Conservation (phyloP, 768 basidiomycete genomes). For the Hebeloma cylindrosporum region DNA sequence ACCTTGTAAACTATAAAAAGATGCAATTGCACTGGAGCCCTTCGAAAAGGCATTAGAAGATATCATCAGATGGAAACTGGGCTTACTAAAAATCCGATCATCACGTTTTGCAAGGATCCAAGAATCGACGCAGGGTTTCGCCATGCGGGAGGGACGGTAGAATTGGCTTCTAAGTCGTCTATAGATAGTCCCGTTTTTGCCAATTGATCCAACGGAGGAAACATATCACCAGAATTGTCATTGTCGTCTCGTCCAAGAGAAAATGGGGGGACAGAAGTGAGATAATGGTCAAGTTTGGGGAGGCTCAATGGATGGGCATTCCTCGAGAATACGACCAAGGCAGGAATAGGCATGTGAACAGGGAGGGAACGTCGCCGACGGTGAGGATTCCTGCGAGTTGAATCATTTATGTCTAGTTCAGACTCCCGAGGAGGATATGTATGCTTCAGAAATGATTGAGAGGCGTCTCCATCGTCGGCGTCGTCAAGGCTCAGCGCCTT, state of each 20-base stretch:
- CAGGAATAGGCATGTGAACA: conserved; percentile 54
- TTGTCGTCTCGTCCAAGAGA: conserved; percentile 34
- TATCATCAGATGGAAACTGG: neutral
- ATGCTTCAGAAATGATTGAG: conserved; percentile 17
- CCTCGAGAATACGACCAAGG: conserved; percentile 57
- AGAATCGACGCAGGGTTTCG: conserved; percentile 55
- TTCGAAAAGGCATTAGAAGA: conserved; percentile 22
- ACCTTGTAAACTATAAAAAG: conserved; percentile 71
- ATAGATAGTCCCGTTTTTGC: conserved; percentile 47
- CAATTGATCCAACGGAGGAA: conserved; percentile 62
- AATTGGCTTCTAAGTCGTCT: conserved; percentile 62
- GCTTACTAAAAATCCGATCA: conserved; percentile 58
- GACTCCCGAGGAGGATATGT: conserved; percentile 22
- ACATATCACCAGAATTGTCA: conserved; percentile 38
- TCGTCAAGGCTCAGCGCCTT: no score
- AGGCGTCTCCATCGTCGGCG: neutral
- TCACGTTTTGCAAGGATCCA: conserved; percentile 41
- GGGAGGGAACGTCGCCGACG: conserved; percentile 11
- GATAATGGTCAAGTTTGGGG: conserved; percentile 58
- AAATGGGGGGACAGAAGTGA: conserved; percentile 49
- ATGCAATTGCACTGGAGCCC: conserved; percentile 70
- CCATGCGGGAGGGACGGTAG: conserved; percentile 48
- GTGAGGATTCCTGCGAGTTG: neutral
- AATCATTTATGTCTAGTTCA: neutral
- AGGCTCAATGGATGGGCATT: conserved; percentile 58